These are phyloP conservation scores for Globisporangium camurandrum DNA, from an alignment of 352 stramenopile species.

Conservation along the genomic window DNA sequence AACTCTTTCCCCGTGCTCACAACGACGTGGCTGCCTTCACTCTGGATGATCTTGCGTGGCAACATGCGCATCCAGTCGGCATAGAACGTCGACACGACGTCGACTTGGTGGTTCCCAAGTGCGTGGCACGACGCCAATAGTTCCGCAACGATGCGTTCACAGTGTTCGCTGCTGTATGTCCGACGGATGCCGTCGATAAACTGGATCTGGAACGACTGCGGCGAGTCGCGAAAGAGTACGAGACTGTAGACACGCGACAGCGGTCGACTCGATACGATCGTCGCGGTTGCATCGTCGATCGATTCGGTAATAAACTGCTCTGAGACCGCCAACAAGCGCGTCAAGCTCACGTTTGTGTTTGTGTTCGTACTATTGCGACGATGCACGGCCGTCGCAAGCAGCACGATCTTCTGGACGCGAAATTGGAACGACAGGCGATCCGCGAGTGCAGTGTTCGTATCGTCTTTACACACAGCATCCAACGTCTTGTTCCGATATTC, in stretches of 20 bases:
- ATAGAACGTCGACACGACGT: conserved; percentile 37
- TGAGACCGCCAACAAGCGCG: conserved; percentile 49
- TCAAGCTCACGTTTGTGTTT: too few relatives aligned
- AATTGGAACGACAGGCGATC: conserved; percentile 63
- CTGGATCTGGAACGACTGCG: conserved; percentile 63
- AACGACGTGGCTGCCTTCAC: conserved; percentile 49
- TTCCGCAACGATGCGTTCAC: conserved; percentile 73
- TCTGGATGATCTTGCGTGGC: conserved; percentile 61
- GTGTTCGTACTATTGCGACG: too few relatives aligned
- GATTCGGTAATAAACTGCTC: conserved; percentile 69
- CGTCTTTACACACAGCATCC: conserved; percentile 43
- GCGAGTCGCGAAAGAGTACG: conserved; percentile 51
- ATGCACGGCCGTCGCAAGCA: conserved; percentile 18
- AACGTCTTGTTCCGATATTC: conserved; percentile 81
- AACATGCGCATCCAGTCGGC: conserved; percentile 63
- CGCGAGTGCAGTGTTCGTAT: conserved; percentile 15
- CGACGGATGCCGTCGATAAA: conserved; percentile 68
- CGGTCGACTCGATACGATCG: conserved; percentile 63
- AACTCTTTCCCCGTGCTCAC: conserved; percentile 24
- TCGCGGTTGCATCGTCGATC: conserved; percentile 29
- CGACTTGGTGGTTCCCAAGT: conserved; percentile 59
- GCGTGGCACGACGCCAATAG: conserved; percentile 69
- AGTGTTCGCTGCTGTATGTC: conserved; percentile 54
- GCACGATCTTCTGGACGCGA: conserved; percentile 51
- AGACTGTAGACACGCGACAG: conserved; percentile 62